Evolutionary conservation across 371 early-diverging fungal genomes (phyloP).

Genomic region (Mucor lusitanicus): DNA sequence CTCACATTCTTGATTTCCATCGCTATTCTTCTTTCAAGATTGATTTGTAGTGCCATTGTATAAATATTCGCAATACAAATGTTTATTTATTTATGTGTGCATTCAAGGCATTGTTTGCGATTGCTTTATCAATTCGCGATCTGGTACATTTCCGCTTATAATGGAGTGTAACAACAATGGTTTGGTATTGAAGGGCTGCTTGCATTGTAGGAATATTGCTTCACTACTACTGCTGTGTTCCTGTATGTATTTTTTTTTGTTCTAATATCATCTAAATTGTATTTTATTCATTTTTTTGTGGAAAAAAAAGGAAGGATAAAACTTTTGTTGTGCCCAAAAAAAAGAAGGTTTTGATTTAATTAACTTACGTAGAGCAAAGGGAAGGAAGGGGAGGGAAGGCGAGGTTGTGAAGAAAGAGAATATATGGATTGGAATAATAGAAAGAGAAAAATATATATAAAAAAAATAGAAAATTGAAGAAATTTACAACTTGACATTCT

Average conservation of each 20-base stretch:
- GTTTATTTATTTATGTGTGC: not conserved
- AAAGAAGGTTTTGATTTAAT: slow-evolving; percentile 1
- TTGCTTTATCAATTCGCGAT: not conserved
- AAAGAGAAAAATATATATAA: not conserved
- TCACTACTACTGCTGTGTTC: not conserved
- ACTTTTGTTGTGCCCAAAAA: not conserved
- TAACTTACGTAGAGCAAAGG: not conserved
- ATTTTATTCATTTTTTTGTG: not conserved
- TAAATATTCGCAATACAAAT: not conserved
- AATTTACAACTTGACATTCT: slow-evolving; percentile 71
- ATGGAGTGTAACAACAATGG: not conserved
- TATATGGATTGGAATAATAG: slow-evolving; percentile 2
- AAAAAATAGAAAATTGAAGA: not conserved
- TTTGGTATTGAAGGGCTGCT: not conserved
- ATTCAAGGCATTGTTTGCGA: not conserved
- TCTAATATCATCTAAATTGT: slow-evolving; percentile 6
- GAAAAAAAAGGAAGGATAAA: not conserved
- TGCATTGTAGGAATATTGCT: not conserved
- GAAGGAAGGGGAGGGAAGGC: not conserved
- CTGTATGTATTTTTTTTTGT: not conserved
- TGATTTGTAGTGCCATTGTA: not conserved
- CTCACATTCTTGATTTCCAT: not conserved
- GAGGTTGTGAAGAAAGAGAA: not conserved
- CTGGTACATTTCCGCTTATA: not conserved
- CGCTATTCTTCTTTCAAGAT: not conserved